A percentile compares a stretch with the other conserved stretches of the same genome.
Evolutionary conservation across 1,284 basidiomycete genomes (phyloP).

Genomic region (Albatrellus sp.): DNA sequence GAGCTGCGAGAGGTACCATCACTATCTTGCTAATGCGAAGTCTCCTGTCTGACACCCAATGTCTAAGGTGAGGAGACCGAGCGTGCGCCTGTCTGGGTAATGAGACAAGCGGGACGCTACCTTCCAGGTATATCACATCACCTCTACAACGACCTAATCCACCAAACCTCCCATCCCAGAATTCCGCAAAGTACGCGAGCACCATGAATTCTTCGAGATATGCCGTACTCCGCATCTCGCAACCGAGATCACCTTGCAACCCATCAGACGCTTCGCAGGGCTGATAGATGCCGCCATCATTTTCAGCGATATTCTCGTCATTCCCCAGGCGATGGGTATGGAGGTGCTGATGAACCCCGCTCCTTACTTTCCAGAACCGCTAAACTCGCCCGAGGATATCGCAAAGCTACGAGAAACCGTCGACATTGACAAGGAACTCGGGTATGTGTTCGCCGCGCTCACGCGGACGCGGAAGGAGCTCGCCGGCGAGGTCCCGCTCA

Average conservation of each 20-base stretch:
- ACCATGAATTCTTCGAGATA: slow-evolving; percentile 88
- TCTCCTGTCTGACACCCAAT: background rate
- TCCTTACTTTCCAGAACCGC: slow-evolving; percentile 77
- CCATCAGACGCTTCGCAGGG: slow-evolving; percentile 75
- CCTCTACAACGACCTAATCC: background rate
- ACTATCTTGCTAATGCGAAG: background rate
- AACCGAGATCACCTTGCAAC: slow-evolving; percentile 81
- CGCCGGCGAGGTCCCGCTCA: slow-evolving; percentile 80
- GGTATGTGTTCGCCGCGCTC: slow-evolving; percentile 87
- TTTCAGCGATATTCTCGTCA: slow-evolving; percentile 92
- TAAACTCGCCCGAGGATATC: slow-evolving; percentile 67
- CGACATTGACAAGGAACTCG: slow-evolving; percentile 71
- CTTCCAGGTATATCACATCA: slow-evolving; percentile 60
- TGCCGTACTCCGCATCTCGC: slow-evolving; percentile 84
- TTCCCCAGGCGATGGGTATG: slow-evolving; percentile 94
- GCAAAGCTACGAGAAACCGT: slow-evolving; percentile 46
- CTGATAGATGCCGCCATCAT: slow-evolving; percentile 91
- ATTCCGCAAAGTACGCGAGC: slow-evolving; percentile 72
- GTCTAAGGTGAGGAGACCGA: slow-evolving; percentile 71
- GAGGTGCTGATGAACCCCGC: slow-evolving; percentile 90
- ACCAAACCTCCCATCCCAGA: slow-evolving; percentile 35
- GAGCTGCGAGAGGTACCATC: slow-evolving; percentile 67
- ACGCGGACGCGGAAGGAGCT: slow-evolving; percentile 69
- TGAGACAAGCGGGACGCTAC: slow-evolving; percentile 96
- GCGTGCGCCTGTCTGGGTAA: slow-evolving; percentile 95